phyloP scores from a whole-genome alignment of 1,139 yeast genomes.

The Nakaseomyces nivariensis region DNA sequence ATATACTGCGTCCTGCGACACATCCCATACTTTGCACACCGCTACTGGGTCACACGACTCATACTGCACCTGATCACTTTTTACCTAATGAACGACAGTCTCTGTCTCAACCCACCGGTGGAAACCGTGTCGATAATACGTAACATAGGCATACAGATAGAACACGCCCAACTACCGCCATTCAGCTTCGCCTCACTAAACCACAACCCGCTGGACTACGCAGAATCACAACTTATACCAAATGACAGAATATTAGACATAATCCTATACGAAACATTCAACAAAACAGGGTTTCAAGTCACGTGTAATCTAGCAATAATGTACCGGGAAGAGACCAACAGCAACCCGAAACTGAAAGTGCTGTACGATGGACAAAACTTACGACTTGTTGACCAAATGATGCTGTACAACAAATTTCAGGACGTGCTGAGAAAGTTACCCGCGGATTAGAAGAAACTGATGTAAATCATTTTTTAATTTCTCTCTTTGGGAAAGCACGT shows the following conservation, averaged over 20 bases:
- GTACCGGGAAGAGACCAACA: neutral
- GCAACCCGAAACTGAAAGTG: neutral
- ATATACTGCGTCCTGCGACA: neutral
- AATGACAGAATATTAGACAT: neutral
- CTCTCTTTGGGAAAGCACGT: too few relatives aligned
- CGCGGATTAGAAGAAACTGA: neutral
- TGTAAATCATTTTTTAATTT: neutral
- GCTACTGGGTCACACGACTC: neutral
- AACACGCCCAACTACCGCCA: neutral
- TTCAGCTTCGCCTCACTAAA: neutral
- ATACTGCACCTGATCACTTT: neutral
- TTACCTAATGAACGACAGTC: neutral
- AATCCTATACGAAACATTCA: neutral
- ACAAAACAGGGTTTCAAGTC: conserved; percentile 1
- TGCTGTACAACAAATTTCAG: conserved; percentile 2
- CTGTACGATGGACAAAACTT: neutral
- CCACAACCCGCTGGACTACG: neutral
- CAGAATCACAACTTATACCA: neutral
- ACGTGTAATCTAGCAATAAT: neutral
- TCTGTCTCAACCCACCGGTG: neutral
- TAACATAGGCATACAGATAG: neutral
- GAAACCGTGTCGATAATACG: neutral
- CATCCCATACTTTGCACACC: neutral
- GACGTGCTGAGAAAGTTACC: neutral
- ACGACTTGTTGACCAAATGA: conserved; percentile 1